A percentile compares a stretch with the other conserved stretches of the same genome.
phyloP scores from a whole-genome alignment of 345 rosid genomes.

The Hibiscus syriacus region DNA sequence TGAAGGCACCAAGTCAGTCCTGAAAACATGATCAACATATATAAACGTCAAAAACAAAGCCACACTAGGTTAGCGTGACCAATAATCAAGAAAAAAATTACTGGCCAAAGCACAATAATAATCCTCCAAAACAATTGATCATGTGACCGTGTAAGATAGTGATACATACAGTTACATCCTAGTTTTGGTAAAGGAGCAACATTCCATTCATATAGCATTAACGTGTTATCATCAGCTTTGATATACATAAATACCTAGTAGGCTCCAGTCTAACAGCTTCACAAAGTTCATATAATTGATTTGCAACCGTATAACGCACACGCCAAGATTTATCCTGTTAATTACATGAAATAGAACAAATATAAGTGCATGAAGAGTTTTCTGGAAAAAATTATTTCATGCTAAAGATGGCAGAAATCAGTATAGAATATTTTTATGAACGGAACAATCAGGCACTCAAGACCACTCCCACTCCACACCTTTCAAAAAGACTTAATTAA shows the following conservation, averaged over 20 bases:
- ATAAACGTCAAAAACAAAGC: neutral
- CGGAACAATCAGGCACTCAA: neutral
- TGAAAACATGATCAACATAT: conserved; percentile 17
- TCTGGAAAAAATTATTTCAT: neutral
- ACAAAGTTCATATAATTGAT: conserved; percentile 91
- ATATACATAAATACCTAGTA: conserved; percentile 51
- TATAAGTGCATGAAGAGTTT: neutral
- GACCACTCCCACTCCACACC: neutral
- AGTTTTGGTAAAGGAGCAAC: neutral
- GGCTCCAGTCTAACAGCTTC: conserved; percentile 96
- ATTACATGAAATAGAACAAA: conserved; percentile 23
- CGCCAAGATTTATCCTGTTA: conserved; percentile 97
- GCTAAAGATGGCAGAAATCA: neutral
- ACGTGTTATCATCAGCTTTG: neutral
- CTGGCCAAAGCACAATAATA: neutral
- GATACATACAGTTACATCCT: neutral
- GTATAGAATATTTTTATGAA: neutral
- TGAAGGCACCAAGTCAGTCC: conserved; percentile 88
- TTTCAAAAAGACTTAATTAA: neutral
- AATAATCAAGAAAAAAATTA: neutral
- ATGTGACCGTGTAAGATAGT: neutral
- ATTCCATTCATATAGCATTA: neutral
- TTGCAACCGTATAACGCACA: conserved; percentile 95
- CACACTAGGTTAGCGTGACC: neutral
- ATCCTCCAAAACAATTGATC: neutral